Evolutionary conservation across 75 land plant genomes (phyloP), one percentile per base, ranked within the genome.

Genomic region (Cryptomeria japonica): DNA sequence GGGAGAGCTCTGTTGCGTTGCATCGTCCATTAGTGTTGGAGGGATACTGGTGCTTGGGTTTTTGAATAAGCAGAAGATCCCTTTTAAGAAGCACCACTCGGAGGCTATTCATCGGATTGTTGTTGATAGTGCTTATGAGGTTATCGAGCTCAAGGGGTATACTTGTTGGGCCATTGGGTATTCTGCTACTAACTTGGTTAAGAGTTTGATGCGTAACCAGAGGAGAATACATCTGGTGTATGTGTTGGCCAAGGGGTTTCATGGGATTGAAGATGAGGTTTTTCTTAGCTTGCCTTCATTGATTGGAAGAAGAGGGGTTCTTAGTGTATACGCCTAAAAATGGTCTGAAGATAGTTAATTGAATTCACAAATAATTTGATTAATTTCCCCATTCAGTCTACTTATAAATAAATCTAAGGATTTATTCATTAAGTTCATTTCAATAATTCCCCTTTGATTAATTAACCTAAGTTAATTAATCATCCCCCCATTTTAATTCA

Each of bases 11-110:
- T 7, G 47, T 46, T 7, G 97, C 98, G 46, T 89, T 96, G n/a
- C 95, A 96, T 96, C 98, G 64, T 94, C 94, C 89, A 92, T 96
- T 31, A 96, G 93, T 79, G 91, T 96, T 3, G 97, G 94, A 7
- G 95, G 97, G 15, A 94, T 96, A 37, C 95, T 94, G 5, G 72
- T 96, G 4, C 87, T 94, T 84, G 89, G 87, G 83, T 91, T 91
- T 80, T 76, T 94, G 16, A 80, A 91, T 64, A 89, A 91, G 86
- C 89, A 91, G 32, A 72, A 87, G 46, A 91, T 91, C 25, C 84
- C 78, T 1, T 90, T 89, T 88, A 93, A 93, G 88, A 93, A 88
- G 80, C 90, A 91, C 34, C 80, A 80, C 18, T 86, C 89, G 47
- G 64, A 84, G 31, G 90, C 68, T 42, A n/a, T 91, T 19, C 92